Base-by-base conservation (phyloP, 2,329 filamentous ascomycete genomes). In the Colletotrichum brevisporum region DNA sequence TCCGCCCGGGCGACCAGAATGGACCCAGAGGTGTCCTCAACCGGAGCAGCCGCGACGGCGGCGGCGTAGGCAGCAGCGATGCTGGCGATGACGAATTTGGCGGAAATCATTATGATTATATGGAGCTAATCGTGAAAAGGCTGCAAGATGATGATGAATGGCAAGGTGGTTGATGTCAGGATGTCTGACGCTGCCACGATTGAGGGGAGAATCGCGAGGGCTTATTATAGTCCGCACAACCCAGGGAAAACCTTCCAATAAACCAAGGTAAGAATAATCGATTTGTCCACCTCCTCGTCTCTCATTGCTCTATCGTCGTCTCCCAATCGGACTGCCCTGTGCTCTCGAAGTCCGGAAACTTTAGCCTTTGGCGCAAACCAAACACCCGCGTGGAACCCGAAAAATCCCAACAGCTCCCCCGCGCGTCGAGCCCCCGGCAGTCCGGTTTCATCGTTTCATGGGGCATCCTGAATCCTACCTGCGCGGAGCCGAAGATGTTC, bases 371-470 rank as follows among this genome's bases (percentile, higher is more conserved):
- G 47, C 57, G 57, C 57, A 60, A 21, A 43, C 57, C 47, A 51
- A 39, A 36, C 9, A 36, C 10, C 8, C 31, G 10, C 31, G 9
- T 10, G 31, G 31, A 36, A 36, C 31, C 31, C 31, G 31, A 10
- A 36, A 36, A 36, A 36, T 36, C 31, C 31, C 31, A 36, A 36
- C 31, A 36, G 2, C 31, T 36, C 31, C 31, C 10, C 31, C 31
- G 31, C 31, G 31, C 31, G 31, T 36, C 31, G 31, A 36, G 10
- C 31, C 47, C 41, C 45, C 21, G 31, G 57, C 48, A 43, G 57
- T 41, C 57, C 57, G 57, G 57, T 60, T 60, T 60, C 57, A 60
- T 10, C 18, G 15, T 26, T 39, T 24, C 57, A 60, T 26, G 57
- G 57, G 47, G 41, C 41, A 15, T 43, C 41, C 41, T n/a, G 41